Base-by-base conservation (phyloP, 1,284 basidiomycete species). In the Sphaerobolus stellatus region DNA sequence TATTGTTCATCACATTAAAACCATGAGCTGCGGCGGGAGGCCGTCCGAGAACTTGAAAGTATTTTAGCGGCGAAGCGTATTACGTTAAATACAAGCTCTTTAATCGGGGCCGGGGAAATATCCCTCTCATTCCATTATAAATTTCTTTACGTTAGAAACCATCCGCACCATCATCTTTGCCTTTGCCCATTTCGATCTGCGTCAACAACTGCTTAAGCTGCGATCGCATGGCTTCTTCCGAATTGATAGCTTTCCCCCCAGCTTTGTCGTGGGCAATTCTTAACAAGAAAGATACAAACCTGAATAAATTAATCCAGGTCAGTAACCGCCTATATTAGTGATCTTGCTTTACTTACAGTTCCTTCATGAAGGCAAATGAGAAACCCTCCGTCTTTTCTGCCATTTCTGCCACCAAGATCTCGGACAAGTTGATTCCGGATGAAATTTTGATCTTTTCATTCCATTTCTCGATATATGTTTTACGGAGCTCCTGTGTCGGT, bases 321-420 rank as follows among this genome's bases (percentile, higher is more conserved):
- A 27, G 25, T 22, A n/a, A 29, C 16, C 8, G 33, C 20, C 22
- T 54, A 36, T 22, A 20, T 9, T 27, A 22, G 34, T 33, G 9
- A 24, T 8, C 20, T 38, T 30, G 30, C n/a, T 28, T 14, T 3
- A 62, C 66, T 43, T 41, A 68, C 65, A 68, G 48, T 59, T 69
- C 67, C 41, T 68, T 69, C 31, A 69, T 48, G 56, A 67, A 65
- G 1, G 67, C 67, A 44, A 67, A 69, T 14, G 64, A 64, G 60
- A 64, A 69, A 5, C 62, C 64, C 13, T 66, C 66, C 3, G 66
- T 67, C 47, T 57, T 58, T 52, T 61, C 58, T 8, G 64, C 61
- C 27, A 69, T 59, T 18, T 59, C 62, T 7, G 45, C 33, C 14
- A 62, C 61, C 18, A 64, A 57, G 3, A 56, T 55, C 13, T 56